phyloP scores from a whole-genome alignment of 352 stramenopile genomes.

The Globisporangium apiculatum region DNA sequence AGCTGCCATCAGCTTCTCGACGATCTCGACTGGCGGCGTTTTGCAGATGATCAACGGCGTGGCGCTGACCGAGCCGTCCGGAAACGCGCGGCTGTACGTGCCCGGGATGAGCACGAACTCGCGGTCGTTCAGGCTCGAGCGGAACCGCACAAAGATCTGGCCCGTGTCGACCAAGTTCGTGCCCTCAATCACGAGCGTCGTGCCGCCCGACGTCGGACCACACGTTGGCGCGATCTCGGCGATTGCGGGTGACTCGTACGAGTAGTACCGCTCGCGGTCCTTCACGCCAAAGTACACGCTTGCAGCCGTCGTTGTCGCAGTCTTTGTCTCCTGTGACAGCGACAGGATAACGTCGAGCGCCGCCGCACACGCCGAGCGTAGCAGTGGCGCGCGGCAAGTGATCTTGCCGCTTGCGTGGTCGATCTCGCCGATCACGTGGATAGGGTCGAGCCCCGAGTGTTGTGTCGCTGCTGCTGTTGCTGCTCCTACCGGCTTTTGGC shows the following conservation, averaged over 20 bases:
- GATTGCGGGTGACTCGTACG: constrained; percentile 66
- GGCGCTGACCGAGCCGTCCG: constrained; percentile 40
- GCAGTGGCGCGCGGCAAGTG: constrained; percentile 45
- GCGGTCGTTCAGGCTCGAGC: constrained; percentile 47
- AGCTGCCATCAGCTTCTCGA: constrained; percentile 26
- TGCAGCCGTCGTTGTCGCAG: constrained; percentile 1
- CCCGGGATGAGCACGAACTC: constrained; percentile 55
- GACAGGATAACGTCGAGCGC: constrained; percentile 43
- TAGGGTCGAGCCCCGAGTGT: constrained; percentile 16
- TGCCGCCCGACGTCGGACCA: constrained; percentile 42
- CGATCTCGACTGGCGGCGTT: constrained; percentile 46
- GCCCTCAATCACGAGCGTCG: constrained; percentile 51
- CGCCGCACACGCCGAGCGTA: constrained; percentile 34
- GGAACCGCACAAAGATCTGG: constrained; percentile 73
- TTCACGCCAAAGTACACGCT: constrained; percentile 27
- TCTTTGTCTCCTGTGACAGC: constrained; percentile 14
- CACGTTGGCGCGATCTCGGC: constrained; percentile 50
- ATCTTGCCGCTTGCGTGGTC: constrained; percentile 34
- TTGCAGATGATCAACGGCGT: constrained; percentile 53
- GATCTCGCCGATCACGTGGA: constrained; percentile 40
- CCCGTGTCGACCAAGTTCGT: constrained; percentile 61
- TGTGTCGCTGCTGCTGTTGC: constrained; percentile 5
- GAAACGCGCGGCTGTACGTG: constrained; percentile 47
- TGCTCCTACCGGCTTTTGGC: constrained; percentile 8
- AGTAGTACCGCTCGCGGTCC: constrained; percentile 55